Percentiles rank a stretch among this genome's conserved stretches.
phyloP scores from a whole-genome alignment of 2,329 filamentous ascomycete genomes.

The Ampelomyces quisqualis region DNA sequence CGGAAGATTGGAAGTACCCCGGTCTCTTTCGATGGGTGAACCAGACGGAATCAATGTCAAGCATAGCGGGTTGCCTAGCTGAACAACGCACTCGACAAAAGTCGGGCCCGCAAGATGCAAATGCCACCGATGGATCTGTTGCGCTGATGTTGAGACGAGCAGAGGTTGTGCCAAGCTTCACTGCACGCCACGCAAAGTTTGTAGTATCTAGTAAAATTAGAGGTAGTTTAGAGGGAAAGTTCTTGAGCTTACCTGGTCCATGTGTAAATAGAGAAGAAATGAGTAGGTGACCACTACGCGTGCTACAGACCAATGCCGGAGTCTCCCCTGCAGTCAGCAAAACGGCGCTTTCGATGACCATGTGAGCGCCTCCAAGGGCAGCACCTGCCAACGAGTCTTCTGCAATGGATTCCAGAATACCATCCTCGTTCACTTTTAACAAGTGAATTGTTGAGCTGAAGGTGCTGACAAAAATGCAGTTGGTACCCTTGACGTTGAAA shows the following conservation, averaged over 20 bases:
- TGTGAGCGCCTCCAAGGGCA: conserved; percentile 7
- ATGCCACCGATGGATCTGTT: conserved; percentile 30
- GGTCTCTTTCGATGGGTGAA: conserved; percentile 35
- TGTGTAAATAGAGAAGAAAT: conserved; percentile 10
- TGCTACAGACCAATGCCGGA: conserved; percentile 37
- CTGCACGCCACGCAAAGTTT: conserved; percentile 9
- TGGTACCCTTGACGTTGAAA: conserved; percentile 18
- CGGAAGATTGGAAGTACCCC: conserved; percentile 30
- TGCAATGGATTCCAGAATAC: conserved; percentile 8
- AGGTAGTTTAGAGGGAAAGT: neutral
- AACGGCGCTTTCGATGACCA: conserved; percentile 36
- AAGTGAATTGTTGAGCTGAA: conserved; percentile 27
- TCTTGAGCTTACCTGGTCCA: conserved; percentile 9
- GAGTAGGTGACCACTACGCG: conserved; percentile 39
- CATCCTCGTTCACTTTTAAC: conserved; percentile 17
- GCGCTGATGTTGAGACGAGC: conserved; percentile 26
- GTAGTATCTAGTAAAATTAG: conserved; percentile 8
- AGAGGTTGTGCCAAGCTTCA: conserved; percentile 32
- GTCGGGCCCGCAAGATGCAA: conserved; percentile 44
- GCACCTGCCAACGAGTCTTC: conserved; percentile 13
- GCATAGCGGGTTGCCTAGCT: neutral
- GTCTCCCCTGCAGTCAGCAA: conserved; percentile 15
- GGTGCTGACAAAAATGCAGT: conserved; percentile 34
- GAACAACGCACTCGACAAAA: conserved; percentile 38
- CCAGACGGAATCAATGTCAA: conserved; percentile 42